phyloP scores from a whole-genome alignment of 73 alveolate genomes.

The Paramecium tetraurelia region DNA sequence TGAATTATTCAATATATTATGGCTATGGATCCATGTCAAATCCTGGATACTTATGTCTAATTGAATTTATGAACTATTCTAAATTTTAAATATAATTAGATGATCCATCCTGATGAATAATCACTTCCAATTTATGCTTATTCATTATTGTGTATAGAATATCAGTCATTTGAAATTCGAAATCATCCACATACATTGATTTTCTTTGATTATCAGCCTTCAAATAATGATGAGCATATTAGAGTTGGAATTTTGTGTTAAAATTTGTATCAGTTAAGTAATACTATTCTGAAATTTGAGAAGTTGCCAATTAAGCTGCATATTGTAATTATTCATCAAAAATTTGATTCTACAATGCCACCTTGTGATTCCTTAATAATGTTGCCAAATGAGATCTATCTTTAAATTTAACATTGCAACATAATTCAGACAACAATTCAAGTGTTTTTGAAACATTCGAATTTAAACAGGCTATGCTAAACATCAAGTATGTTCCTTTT shows the following conservation, averaged over 20 bases:
- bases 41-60: not conserved
- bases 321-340: constrained; percentile 29
- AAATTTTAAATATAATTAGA: not conserved
- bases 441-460: constrained; percentile 76
- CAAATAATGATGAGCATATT: constrained; percentile 32
- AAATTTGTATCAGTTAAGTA: not conserved
- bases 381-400: constrained; percentile 50
- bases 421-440: constrained; percentile 71
- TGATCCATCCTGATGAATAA: constrained; percentile 47
- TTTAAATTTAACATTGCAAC: constrained; percentile 9
- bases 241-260: constrained; percentile 36
- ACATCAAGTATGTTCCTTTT: constrained; percentile 52
- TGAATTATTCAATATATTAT: constrained; percentile 49
- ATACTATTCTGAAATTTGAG: not conserved
- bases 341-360: not conserved
- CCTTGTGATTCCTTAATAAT: constrained; percentile 19
- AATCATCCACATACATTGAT: constrained; percentile 46
- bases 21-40: not conserved
- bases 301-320: constrained; percentile 6
- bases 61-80: not conserved
- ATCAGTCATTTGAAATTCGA: constrained; percentile 32
- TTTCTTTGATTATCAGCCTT: not conserved
- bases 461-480: constrained; percentile 75
- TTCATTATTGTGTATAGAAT: constrained; percentile 13
- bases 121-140: constrained; percentile 23